phyloP scores from a whole-genome alignment of 345 rosid species.

The Euphorbia lathyris region DNA sequence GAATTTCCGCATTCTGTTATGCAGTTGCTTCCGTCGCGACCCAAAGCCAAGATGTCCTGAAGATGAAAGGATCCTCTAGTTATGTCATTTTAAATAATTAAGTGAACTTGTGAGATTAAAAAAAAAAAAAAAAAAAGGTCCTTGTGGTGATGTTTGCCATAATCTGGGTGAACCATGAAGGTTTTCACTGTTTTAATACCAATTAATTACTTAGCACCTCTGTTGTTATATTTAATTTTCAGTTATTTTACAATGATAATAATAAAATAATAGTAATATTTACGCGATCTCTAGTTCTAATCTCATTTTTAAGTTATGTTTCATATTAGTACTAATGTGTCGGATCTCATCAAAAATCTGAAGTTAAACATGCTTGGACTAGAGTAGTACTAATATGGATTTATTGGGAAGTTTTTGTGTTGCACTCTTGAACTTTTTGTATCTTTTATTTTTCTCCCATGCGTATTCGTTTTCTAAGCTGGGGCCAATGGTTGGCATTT shows the following conservation, averaged over 20 bases:
- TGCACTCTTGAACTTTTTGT: too few species aligned
- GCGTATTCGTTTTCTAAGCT: too few species aligned
- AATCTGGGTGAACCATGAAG: slow-evolving; percentile 18
- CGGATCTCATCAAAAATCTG: too few species aligned
- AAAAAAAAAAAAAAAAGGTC: slow-evolving; percentile 25
- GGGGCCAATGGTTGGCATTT: too few species aligned
- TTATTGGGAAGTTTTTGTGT: too few species aligned
- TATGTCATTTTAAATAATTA: slow-evolving; percentile 29
- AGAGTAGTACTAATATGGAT: too few species aligned
- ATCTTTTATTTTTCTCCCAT: too few species aligned
- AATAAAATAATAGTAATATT: background rate
- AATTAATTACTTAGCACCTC: slow-evolving; percentile 12
- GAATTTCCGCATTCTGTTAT: slow-evolving; percentile 14
- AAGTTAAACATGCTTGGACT: too few species aligned
- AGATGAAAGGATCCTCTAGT: slow-evolving; percentile 13
- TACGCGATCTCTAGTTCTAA: background rate
- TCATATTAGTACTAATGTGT: too few species aligned
- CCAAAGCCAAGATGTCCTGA: slow-evolving; percentile 56
- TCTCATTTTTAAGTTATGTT: background rate
- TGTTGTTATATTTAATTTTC: slow-evolving; percentile 16
- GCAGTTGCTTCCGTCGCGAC: slow-evolving; percentile 68
- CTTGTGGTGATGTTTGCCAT: slow-evolving; percentile 22
- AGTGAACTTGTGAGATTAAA: slow-evolving; percentile 16
- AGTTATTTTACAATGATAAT: slow-evolving; percentile 4
- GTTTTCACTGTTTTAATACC: background rate